A percentile compares a stretch with the other conserved stretches of the same genome.
These are phyloP conservation scores for Prinsepia uniflora DNA, from an alignment of 306 rosid species.

Conservation along the genomic window DNA sequence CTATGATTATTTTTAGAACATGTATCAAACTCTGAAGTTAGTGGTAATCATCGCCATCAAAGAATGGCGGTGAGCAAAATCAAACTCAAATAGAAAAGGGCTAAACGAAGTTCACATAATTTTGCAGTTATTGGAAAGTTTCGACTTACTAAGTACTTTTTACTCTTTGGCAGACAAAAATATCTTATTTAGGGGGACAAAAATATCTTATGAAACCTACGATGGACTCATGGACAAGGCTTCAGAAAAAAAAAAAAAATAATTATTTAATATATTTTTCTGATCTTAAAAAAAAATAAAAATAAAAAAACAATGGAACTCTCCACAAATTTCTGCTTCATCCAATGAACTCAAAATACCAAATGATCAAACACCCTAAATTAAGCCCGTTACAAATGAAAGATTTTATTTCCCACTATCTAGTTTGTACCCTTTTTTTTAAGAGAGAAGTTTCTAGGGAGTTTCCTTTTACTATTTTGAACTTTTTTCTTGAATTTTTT, in stretches of 20 bases:
- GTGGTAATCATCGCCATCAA: too few relatives aligned
- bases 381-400: neutral
- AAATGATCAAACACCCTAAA: neutral
- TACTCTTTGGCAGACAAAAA: neutral
- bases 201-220: too few relatives aligned
- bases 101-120: neutral
- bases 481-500: neutral
- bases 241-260: too few relatives aligned
- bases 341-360: neutral
- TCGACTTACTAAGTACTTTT: too few relatives aligned
- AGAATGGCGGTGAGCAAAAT: too few relatives aligned
- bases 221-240: too few relatives aligned
- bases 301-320: neutral
- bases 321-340: neutral
- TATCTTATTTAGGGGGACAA: neutral
- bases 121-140: neutral
- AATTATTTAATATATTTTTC: neutral
- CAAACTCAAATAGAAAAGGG: too few relatives aligned
- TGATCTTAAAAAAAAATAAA: neutral
- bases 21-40: too few relatives aligned
- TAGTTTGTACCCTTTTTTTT: neutral
- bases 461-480: conserved; percentile 1
- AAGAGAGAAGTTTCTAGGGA: neutral
- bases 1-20: too few relatives aligned
- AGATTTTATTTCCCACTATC: neutral